Conservation (phyloP, 305 asterid species). For the Fraxinus latifolia region DNA sequence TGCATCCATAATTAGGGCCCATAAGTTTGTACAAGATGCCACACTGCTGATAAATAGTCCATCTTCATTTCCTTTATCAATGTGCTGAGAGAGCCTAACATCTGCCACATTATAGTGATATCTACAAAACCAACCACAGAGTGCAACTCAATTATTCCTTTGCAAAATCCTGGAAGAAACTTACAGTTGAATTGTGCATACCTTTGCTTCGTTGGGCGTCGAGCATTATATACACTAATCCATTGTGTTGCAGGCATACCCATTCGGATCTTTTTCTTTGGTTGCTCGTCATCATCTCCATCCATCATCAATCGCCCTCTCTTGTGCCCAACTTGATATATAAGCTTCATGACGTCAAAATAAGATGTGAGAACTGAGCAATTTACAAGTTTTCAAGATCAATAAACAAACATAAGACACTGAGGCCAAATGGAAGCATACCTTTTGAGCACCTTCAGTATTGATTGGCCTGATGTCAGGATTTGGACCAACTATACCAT, state of each 20-base stretch:
- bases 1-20: slow-evolving; percentile 84
- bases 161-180: background rate
- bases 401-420: slow-evolving; percentile 9
- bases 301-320: slow-evolving; percentile 49
- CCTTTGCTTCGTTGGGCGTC: slow-evolving; percentile 69
- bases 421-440: slow-evolving; percentile 20
- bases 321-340: slow-evolving; percentile 60
- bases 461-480: slow-evolving; percentile 60
- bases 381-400: slow-evolving; percentile 14
- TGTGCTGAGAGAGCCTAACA: slow-evolving; percentile 49
- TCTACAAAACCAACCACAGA: slow-evolving; percentile 32
- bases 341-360: slow-evolving; percentile 35
- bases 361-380: background rate
- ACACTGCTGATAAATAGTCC: slow-evolving; percentile 61
- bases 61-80: slow-evolving; percentile 65
- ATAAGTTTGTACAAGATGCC: slow-evolving; percentile 59
- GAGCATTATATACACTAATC: slow-evolving; percentile 60
- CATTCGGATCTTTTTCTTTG: slow-evolving; percentile 59
- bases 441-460: slow-evolving; percentile 75
- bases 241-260: slow-evolving; percentile 67
- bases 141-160: background rate
- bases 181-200: slow-evolving; percentile 19
- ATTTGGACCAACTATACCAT: slow-evolving; percentile 62
- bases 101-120: slow-evolving; percentile 68
- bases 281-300: slow-evolving; percentile 52